phyloP scores from a whole-genome alignment of 2,329 filamentous ascomycete species.

The Diaporthe sp. region DNA sequence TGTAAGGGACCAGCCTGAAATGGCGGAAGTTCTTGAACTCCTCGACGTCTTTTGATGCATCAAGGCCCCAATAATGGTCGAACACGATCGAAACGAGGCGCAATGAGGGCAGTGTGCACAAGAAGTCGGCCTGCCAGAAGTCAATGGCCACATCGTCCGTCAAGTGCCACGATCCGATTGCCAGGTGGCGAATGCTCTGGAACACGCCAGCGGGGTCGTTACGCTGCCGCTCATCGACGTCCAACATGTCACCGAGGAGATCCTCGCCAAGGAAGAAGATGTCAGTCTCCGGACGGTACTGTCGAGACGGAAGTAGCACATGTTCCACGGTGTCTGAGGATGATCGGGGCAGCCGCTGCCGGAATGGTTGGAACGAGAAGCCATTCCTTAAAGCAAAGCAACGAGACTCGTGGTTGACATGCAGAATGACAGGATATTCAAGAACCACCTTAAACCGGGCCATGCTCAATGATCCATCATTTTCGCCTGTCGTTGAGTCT shows the following conservation, averaged over 20 bases:
- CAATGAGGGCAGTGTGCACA: conserved; percentile 10
- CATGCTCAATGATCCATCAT: background rate
- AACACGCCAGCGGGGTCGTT: conserved; percentile 18
- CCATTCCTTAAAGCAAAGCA: background rate
- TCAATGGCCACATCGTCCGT: background rate
- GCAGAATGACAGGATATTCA: conserved; percentile 19
- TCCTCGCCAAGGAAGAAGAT: conserved; percentile 23
- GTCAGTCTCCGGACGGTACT: conserved; percentile 18
- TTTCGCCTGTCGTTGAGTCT: background rate
- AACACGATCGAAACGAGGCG: conserved; percentile 16
- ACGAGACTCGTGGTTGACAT: conserved; percentile 17
- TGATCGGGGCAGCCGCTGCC: background rate
- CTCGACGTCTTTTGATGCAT: background rate
- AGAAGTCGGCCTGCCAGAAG: conserved; percentile 16
- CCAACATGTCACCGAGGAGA: conserved; percentile 5
- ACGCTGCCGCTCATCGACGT: background rate
- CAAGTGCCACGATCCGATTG: conserved; percentile 23
- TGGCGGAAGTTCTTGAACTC: background rate
- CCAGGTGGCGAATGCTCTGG: conserved; percentile 5
- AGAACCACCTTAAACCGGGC: conserved; percentile 20
- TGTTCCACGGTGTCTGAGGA: background rate
- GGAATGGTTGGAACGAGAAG: conserved; percentile 17
- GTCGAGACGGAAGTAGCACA: conserved; percentile 21
- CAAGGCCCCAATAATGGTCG: conserved; percentile 10
- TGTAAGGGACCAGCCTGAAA: conserved; percentile 6